Conservation (phyloP, 176 grass and related monocot species). For the Raddia distichophylla region DNA sequence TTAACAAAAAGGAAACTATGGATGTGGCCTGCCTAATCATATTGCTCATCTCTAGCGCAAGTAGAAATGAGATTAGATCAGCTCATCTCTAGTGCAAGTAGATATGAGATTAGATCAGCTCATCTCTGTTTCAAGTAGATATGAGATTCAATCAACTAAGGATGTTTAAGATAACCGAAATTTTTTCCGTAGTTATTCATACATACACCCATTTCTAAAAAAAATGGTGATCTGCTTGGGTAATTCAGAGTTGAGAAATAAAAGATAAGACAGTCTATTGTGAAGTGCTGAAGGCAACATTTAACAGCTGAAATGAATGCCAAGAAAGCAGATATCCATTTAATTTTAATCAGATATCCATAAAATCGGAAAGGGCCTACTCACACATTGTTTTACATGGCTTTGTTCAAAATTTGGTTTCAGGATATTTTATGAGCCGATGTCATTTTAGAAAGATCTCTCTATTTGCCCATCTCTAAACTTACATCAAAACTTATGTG, state of each 20-base stretch:
- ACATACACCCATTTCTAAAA: not conserved
- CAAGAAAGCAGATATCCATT: not conserved
- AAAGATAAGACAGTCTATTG: not conserved
- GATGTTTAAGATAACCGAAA: not conserved
- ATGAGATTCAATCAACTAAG: not conserved
- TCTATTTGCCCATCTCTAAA: constrained; percentile 6
- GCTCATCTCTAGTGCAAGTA: too few species aligned
- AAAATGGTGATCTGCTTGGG: not conserved
- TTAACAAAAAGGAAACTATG: too few species aligned
- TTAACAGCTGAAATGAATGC: constrained; percentile 5
- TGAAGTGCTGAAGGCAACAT: not conserved
- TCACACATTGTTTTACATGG: not conserved
- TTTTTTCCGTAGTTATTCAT: not conserved
- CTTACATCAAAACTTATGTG: not conserved
- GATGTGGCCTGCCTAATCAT: too few species aligned
- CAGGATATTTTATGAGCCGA: not conserved
- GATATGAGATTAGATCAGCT: not conserved
- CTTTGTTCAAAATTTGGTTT: not conserved
- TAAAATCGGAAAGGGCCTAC: not conserved
- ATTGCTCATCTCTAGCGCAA: too few species aligned
- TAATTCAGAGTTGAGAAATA: constrained; percentile 16
- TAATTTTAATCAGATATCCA: not conserved
- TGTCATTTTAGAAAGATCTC: constrained; percentile 4
- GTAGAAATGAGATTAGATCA: too few species aligned
- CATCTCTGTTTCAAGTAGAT: not conserved